phyloP scores from a whole-genome alignment of 176 grass and related monocot species.

The Thalia dealbata region DNA sequence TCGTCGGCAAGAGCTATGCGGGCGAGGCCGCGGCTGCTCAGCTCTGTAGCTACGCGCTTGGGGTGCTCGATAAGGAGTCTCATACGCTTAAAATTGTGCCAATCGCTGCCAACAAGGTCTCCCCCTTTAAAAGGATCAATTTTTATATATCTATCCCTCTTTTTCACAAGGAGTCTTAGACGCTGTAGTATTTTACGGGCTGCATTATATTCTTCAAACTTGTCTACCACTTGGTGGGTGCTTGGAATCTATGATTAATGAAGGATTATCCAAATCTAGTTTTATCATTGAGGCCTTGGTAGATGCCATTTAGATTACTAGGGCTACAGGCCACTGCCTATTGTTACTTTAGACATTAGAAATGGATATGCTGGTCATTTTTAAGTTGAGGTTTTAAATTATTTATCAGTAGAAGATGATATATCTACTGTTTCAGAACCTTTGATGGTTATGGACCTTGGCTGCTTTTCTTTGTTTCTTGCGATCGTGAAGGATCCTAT shows the following conservation, averaged over 20 bases:
- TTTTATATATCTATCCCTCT: background rate
- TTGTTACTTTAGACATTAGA: background rate
- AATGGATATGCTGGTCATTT: too few species aligned
- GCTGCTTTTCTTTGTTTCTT: background rate
- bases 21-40: slow-evolving; percentile 59
- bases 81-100: slow-evolving; percentile 72
- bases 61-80: slow-evolving; percentile 67
- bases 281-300: background rate
- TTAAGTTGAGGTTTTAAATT: too few species aligned
- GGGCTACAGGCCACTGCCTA: background rate
- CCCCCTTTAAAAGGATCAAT: background rate
- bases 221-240: background rate
- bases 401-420: too few species aligned
- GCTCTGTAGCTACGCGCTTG: slow-evolving; percentile 61
- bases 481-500: background rate
- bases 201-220: background rate
- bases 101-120: slow-evolving; percentile 61
- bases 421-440: too few species aligned
- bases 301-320: background rate
- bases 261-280: background rate
- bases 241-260: background rate
- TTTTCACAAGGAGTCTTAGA: background rate
- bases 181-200: background rate
- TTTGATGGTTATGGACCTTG: background rate
- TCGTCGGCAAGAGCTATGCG: slow-evolving; percentile 61